Percentiles rank a stretch among this genome's conserved stretches.
Conservation (phyloP, 176 grass and related monocot species). For the Ananas comosus region DNA sequence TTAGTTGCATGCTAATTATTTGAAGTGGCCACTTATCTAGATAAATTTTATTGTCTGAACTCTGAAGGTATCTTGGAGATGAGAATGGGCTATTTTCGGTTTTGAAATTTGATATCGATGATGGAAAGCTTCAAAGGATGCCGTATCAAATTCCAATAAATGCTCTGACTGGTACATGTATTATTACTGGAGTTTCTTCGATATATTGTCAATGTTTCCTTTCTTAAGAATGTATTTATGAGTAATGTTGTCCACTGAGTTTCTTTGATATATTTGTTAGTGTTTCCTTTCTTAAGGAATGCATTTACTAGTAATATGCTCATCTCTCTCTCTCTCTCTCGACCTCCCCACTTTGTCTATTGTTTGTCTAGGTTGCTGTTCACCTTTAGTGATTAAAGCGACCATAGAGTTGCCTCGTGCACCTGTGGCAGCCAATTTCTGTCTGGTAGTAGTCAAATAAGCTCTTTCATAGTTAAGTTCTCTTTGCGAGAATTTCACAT, state of each 20-base stretch:
- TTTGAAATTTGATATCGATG: constrained; percentile 69
- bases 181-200: constrained; percentile 10
- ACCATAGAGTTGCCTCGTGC: too few relatives aligned
- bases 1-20: constrained; percentile 11
- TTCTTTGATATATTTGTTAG: constrained; percentile 10
- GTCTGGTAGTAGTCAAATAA: background rate
- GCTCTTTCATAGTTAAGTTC: background rate
- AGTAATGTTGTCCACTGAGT: background rate
- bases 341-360: too few relatives aligned
- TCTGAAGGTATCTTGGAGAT: constrained; percentile 90
- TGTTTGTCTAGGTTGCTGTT: too few relatives aligned
- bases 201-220: constrained; percentile 8
- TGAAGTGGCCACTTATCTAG: constrained; percentile 11
- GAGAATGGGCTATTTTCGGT: constrained; percentile 87
- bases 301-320: background rate
- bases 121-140: constrained; percentile 75
- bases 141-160: constrained; percentile 59
- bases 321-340: background rate
- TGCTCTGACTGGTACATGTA: constrained; percentile 40
- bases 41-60: constrained; percentile 32
- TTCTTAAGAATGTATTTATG: background rate
- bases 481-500: background rate
- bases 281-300: background rate
- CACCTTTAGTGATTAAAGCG: too few relatives aligned
- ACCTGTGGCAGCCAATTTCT: too few relatives aligned